Conservation (phyloP, 306 rosid species). For the Amphicarpaea edgeworthii region DNA sequence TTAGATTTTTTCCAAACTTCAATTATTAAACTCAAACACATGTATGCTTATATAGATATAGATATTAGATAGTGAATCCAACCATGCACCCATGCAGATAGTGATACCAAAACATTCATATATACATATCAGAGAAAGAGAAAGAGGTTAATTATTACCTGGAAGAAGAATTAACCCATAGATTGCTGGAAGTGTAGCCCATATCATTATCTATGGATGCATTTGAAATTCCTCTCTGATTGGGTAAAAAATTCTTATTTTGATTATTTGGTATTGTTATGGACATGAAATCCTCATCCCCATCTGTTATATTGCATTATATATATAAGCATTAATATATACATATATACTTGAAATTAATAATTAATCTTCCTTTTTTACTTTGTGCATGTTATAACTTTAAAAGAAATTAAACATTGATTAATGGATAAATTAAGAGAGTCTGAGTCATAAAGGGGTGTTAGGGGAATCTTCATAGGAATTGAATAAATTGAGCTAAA, state of each 20-base stretch:
- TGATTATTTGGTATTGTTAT: constrained; percentile 55
- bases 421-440: constrained; percentile 34
- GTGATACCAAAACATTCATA: constrained; percentile 16
- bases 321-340: constrained; percentile 6
- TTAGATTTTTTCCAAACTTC: constrained; percentile 42
- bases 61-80: constrained; percentile 38
- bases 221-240: constrained; percentile 57
- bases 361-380: background rate
- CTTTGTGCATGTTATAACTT: constrained; percentile 14
- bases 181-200: constrained; percentile 57
- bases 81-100: constrained; percentile 42
- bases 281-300: constrained; percentile 78
- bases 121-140: constrained; percentile 2
- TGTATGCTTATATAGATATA: constrained; percentile 11
- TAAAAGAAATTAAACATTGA: background rate
- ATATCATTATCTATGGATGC: constrained; percentile 59
- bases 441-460: constrained; percentile 54
- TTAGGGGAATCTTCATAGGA: constrained; percentile 56
- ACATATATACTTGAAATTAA: background rate
- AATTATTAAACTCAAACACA: constrained; percentile 44
- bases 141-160: constrained; percentile 67
- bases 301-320: constrained; percentile 58
- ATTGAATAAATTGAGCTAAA: constrained; percentile 39
- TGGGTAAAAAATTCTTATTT: constrained; percentile 54
- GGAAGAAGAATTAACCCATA: constrained; percentile 75